Conservation (phyloP, 83 land plant genomes). For the Picea abies region DNA sequence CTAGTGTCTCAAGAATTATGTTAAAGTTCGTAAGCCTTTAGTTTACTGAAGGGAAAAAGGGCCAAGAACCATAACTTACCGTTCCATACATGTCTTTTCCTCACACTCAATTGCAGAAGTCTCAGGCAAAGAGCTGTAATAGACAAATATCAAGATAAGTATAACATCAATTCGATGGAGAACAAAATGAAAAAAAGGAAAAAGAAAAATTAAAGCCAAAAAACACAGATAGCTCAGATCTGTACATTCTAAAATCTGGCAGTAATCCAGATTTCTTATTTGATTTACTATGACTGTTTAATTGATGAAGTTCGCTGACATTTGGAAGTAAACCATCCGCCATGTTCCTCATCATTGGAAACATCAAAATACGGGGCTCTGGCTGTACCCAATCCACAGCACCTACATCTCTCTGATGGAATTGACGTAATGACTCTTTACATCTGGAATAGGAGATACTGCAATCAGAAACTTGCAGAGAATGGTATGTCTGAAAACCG, state of each 20-base stretch:
- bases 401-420: not conserved
- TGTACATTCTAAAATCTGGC: not conserved
- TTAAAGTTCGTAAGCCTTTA: not conserved
- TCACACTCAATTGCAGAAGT: not conserved
- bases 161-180: not conserved
- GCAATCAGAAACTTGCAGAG: not conserved
- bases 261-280: not conserved
- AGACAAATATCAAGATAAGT: not conserved
- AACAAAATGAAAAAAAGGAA: not conserved
- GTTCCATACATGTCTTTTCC: not conserved
- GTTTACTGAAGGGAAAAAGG: not conserved
- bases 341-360: not conserved
- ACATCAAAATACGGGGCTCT: not conserved
- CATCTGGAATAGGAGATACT: not conserved
- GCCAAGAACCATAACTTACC: not conserved
- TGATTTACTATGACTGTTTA: not conserved
- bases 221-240: not conserved
- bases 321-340: not conserved
- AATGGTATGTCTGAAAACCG: not conserved
- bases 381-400: not conserved
- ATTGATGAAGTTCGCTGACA: not conserved
- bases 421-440: not conserved
- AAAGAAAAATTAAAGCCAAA: not conserved
- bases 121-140: not conserved
- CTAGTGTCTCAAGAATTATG: not conserved